These are phyloP conservation scores for Moricandia arvensis DNA, from an alignment of 345 rosid genomes.

Conservation along the genomic window DNA sequence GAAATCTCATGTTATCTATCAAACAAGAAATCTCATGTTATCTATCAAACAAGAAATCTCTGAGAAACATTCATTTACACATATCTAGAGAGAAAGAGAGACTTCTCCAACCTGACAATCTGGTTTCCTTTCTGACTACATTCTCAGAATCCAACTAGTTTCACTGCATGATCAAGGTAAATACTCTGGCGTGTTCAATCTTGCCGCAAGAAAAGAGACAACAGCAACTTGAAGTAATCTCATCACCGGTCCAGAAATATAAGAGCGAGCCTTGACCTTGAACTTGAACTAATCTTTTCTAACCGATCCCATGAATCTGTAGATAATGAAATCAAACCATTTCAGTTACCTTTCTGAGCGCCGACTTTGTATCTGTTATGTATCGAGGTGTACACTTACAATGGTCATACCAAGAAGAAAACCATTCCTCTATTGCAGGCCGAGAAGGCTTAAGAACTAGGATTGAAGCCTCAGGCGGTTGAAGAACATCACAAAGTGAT, in stretches of 20 bases:
- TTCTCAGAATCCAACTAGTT: slow-evolving; percentile 13
- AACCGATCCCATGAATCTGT: slow-evolving; percentile 5
- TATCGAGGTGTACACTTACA: slow-evolving; percentile 10
- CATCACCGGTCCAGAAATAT: slow-evolving; percentile 1
- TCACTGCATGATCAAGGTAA: slow-evolving; percentile 9
- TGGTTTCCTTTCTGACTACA: slow-evolving; percentile 1
- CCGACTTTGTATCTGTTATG: background rate
- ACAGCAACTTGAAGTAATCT: background rate
- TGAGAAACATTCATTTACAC: slow-evolving; percentile 19
- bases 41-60: slow-evolving; percentile 4
- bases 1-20: too few relatives aligned
- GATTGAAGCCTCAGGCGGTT: slow-evolving; percentile 78
- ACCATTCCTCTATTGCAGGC: slow-evolving; percentile 34
- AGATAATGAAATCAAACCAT: background rate
- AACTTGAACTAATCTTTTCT: slow-evolving; percentile 13
- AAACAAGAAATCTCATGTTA: slow-evolving; percentile 2
- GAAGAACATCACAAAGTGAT: slow-evolving; percentile 91
- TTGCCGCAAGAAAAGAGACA: background rate
- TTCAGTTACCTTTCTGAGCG: background rate
- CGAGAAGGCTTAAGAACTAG: slow-evolving; percentile 30
- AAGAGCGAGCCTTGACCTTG: background rate
- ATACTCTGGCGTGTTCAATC: background rate
- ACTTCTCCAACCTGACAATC: slow-evolving; percentile 26
- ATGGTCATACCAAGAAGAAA: slow-evolving; percentile 3
- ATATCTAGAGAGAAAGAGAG: background rate